A percentile compares a stretch with the other conserved stretches of the same genome.
phyloP scores from a whole-genome alignment of 2,329 filamentous ascomycete species.

The Ambrosiella xylebori region DNA sequence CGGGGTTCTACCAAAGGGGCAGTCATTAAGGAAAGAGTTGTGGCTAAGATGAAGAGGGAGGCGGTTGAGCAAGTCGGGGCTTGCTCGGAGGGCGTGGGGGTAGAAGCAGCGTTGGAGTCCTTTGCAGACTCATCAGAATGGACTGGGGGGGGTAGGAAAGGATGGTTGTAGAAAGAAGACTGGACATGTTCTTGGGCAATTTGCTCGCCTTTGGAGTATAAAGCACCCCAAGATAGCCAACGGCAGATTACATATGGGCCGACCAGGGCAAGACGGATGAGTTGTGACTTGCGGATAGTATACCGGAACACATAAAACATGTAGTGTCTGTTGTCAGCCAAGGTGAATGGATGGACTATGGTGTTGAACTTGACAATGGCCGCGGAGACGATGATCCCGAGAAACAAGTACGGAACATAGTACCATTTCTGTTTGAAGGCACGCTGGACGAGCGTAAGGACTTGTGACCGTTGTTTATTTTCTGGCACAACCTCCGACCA shows the following conservation, averaged over 20 bases:
- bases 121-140: not conserved
- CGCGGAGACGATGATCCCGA: slow-evolving; percentile 23
- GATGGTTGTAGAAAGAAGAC: slow-evolving; percentile 15
- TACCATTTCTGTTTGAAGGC: slow-evolving; percentile 22
- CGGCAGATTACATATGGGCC: slow-evolving; percentile 53
- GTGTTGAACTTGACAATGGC: slow-evolving; percentile 63
- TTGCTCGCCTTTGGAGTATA: slow-evolving; percentile 24
- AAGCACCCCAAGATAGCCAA: slow-evolving; percentile 48
- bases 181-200: not conserved
- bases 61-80: slow-evolving; percentile 27
- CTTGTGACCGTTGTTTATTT: not conserved
- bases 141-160: slow-evolving; percentile 15
- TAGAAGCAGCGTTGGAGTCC: not conserved
- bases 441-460: not conserved
- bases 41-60: slow-evolving; percentile 47
- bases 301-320: slow-evolving; percentile 92
- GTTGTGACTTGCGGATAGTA: slow-evolving; percentile 48
- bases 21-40: slow-evolving; percentile 62
- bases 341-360: slow-evolving; percentile 83
- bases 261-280: slow-evolving; percentile 49
- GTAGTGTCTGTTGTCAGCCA: slow-evolving; percentile 94
- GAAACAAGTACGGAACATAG: slow-evolving; percentile 21
- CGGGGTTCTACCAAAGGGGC: slow-evolving; percentile 87
- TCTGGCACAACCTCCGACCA: not conserved
- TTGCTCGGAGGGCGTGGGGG: not conserved